Conservation (phyloP, 2,329 filamentous ascomycete species). For the Trichoderma atroviride region DNA sequence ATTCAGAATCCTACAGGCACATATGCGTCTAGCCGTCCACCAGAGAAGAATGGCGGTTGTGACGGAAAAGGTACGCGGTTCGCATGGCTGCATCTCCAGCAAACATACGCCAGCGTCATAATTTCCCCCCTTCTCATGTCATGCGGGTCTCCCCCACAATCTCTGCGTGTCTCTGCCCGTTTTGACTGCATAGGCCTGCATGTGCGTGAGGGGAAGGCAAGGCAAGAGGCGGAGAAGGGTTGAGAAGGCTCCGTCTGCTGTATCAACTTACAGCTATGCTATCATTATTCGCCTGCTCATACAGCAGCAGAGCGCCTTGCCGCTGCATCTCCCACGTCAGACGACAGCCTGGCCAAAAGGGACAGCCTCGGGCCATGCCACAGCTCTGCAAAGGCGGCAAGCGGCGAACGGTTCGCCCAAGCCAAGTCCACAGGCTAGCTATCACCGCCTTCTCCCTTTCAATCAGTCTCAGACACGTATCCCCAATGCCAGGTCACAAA, state of each 20-base stretch:
- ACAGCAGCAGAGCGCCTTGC: neutral
- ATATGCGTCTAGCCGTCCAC: slow-evolving; percentile 2
- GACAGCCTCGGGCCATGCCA: neutral
- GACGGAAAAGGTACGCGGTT: slow-evolving; percentile 20
- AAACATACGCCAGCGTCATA: slow-evolving; percentile 3
- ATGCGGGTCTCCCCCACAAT: slow-evolving; percentile 25
- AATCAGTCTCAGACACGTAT: slow-evolving; percentile 14
- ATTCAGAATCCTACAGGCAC: slow-evolving; percentile 1
- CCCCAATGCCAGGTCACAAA: neutral
- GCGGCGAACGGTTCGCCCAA: neutral
- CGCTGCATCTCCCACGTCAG: neutral
- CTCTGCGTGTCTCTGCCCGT: slow-evolving; percentile 8
- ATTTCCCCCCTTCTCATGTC: slow-evolving; percentile 5
- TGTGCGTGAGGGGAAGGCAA: slow-evolving; percentile 16
- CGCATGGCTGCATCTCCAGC: slow-evolving; percentile 5
- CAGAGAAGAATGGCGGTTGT: slow-evolving; percentile 4
- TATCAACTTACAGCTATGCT: neutral
- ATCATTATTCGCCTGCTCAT: neutral
- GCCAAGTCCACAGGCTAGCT: neutral
- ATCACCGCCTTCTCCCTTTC: neutral
- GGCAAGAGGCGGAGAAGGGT: slow-evolving; percentile 10
- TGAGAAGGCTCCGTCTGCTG: neutral
- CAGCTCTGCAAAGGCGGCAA: neutral
- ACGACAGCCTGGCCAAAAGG: neutral
- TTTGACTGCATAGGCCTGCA: slow-evolving; percentile 17